A percentile compares a stretch with the other conserved stretches of the same genome.
Evolutionary conservation across 225 moss, liverwort and hornwort species (phyloP).

Genomic region (Polytrichum commune): DNA sequence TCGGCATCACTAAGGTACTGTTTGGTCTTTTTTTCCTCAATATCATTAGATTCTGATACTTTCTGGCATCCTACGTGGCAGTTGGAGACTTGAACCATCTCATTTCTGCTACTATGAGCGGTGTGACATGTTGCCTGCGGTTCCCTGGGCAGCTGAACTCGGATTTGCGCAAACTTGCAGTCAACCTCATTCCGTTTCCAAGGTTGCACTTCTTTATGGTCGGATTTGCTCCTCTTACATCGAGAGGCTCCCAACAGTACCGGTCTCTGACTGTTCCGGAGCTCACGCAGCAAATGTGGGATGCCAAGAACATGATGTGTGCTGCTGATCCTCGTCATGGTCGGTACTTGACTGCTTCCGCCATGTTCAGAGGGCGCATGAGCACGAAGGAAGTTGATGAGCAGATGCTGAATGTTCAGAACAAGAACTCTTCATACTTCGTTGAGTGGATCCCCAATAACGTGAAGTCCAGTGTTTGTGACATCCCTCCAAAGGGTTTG

Average conservation of each 20-base stretch:
- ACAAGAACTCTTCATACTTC: slow-evolving; percentile 58
- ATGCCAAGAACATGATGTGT: slow-evolving; percentile 66
- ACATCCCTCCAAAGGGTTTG: slow-evolving; percentile 49
- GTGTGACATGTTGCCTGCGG: slow-evolving; percentile 50
- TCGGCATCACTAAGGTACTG: no score
- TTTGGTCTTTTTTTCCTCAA: no score
- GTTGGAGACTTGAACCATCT: slow-evolving; percentile 59
- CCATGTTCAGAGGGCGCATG: slow-evolving; percentile 56
- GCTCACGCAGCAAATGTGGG: slow-evolving; percentile 59
- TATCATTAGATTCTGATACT: no score
- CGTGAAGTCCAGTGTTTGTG: slow-evolving; percentile 52
- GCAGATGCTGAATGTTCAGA: slow-evolving; percentile 57
- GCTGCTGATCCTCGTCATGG: slow-evolving; percentile 56
- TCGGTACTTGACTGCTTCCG: slow-evolving; percentile 46
- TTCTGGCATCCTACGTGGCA: background rate
- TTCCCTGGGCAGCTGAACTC: slow-evolving; percentile 53
- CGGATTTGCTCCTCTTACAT: slow-evolving; percentile 45
- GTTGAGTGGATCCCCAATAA: slow-evolving; percentile 62
- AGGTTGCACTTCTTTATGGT: slow-evolving; percentile 54
- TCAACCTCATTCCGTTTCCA: slow-evolving; percentile 48
- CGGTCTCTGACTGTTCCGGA: slow-evolving; percentile 44
- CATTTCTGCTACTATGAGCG: slow-evolving; percentile 55
- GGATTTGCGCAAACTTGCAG: slow-evolving; percentile 43
- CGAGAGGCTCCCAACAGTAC: slow-evolving; percentile 48
- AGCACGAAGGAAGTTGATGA: slow-evolving; percentile 63